Percentiles rank a stretch among this genome's conserved stretches.
These are phyloP conservation scores for Aureobasidium musti DNA, from an alignment of 2,329 filamentous ascomycete species.

Conservation along the genomic window DNA sequence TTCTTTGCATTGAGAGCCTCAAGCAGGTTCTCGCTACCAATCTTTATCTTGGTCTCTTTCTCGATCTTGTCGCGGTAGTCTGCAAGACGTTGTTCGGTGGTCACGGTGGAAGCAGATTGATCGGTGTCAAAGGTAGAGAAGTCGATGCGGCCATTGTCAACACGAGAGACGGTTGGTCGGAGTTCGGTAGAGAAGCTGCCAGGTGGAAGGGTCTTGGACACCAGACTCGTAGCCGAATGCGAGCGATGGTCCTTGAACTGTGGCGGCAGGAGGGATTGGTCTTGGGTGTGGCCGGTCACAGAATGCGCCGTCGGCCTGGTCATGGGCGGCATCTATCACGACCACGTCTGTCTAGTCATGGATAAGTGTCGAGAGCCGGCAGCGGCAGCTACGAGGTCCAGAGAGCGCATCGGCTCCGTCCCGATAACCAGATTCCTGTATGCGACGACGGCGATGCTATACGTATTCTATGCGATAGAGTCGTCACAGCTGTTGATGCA, in stretches of 20 bases:
- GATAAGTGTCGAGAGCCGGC: constrained; percentile 17
- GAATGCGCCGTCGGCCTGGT: constrained; percentile 24
- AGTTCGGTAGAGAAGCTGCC: constrained; percentile 91
- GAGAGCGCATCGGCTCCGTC: constrained; percentile 26
- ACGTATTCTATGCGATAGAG: neutral
- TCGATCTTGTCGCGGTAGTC: constrained; percentile 81
- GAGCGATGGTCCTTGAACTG: constrained; percentile 57
- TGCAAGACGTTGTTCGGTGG: constrained; percentile 72
- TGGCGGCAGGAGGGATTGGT: constrained; percentile 42
- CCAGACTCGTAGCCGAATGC: constrained; percentile 56
- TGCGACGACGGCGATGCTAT: neutral
- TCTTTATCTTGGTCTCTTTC: constrained; percentile 96
- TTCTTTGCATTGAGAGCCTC: constrained; percentile 94
- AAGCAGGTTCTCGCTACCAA: constrained; percentile 95
- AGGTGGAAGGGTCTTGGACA: constrained; percentile 64
- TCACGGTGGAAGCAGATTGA: constrained; percentile 52
- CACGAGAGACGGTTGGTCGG: constrained; percentile 68
- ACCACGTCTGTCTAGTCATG: constrained; percentile 20
- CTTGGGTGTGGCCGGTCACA: constrained; percentile 25
- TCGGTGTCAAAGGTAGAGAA: constrained; percentile 58
- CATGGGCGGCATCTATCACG: constrained; percentile 25
- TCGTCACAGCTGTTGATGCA: constrained; percentile 3
- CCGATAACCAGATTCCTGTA: neutral
- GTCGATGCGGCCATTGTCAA: constrained; percentile 59
- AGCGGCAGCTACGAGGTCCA: constrained; percentile 24